phyloP scores from a whole-genome alignment of 2,329 filamentous ascomycete genomes.

The Chaetomium globosum region DNA sequence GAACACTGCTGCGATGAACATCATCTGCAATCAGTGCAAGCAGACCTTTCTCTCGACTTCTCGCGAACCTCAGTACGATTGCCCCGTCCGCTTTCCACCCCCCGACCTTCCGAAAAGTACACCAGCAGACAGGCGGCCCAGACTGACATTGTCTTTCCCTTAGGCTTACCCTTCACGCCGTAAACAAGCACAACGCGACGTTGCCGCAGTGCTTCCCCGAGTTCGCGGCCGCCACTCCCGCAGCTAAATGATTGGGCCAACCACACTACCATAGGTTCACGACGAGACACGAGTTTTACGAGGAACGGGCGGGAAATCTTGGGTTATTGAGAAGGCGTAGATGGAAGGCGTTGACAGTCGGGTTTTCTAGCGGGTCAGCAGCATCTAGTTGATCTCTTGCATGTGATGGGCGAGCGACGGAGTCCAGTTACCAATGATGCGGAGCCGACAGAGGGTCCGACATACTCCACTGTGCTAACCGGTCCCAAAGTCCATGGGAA shows the following conservation, averaged over 20 bases:
- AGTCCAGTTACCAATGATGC: neutral
- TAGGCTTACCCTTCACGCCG: conserved; percentile 70
- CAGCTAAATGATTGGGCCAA: conserved; percentile 24
- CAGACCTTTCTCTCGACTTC: conserved; percentile 78
- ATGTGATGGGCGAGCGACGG: conserved; percentile 11
- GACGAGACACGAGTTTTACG: conserved; percentile 26
- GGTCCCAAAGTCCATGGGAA: neutral
- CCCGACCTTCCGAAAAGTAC: neutral
- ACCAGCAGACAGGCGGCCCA: neutral
- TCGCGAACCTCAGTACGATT: conserved; percentile 66
- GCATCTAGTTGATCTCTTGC: neutral
- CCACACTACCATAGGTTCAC: conserved; percentile 9
- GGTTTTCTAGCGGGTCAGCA: conserved; percentile 8
- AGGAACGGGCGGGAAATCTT: conserved; percentile 13
- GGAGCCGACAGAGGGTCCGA: neutral
- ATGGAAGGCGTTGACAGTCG: conserved; percentile 25
- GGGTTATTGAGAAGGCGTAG: conserved; percentile 18
- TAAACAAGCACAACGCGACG: conserved; percentile 76
- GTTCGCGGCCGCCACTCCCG: conserved; percentile 40
- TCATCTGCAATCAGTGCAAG: conserved; percentile 77
- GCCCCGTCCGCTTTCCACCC: conserved; percentile 1
- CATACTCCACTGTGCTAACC: neutral
- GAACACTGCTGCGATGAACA: conserved; percentile 74
- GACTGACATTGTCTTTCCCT: conserved; percentile 4
- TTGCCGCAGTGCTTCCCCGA: conserved; percentile 71